Base-by-base conservation (phyloP, 2,329 filamentous ascomycete species). In the Graphilbum sp. region DNA sequence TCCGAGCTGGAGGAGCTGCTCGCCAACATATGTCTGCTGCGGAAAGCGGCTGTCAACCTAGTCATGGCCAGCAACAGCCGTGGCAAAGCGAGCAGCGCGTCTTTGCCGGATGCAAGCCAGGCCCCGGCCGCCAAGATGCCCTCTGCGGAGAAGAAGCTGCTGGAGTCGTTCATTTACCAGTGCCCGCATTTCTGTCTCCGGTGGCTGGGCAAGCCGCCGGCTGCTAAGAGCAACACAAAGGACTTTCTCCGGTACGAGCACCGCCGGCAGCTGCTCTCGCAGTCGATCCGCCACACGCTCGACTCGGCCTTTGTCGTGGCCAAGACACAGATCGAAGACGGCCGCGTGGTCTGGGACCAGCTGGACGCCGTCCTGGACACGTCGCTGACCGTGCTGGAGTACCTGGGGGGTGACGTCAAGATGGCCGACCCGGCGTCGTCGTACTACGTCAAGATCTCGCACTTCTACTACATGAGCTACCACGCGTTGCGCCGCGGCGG, bases 381-480 rank as follows among this genome's bases (percentile, higher is more conserved):
- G 42, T 71, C 67, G 42, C 49, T 66, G 8, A 55, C 57, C 7
- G 56, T 79, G 13, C 54, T 78, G 10, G 66, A 72, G 25, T 60
- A 63, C 36, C 57, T 75, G 33, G 63, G 64, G 33, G 63, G 64
- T 5, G 58, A 66, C 18, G 34, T 43, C 37, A 41, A 50, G n/a
- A 51, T 47, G 36, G 41, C 46, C 16, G 56, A 56, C 20, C 39
- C 44, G 0, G 40, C 44, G 1, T 36, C 42, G 3, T 50, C 59
- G 2, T 72, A 75, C 45, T 62, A 71, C 40, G 66, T 79, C 43
- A 81, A 76, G 47, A 69, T 84, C 20, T 84, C 79, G 0, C 77
- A 79, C 47, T 63, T 81, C 3, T 83, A 83, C 51, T 84, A 77
- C 51, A 62, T 72, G n/a, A 63, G 71, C 35, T 73, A 74, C 49